These are phyloP conservation scores for Alopecurus myosuroides DNA, from an alignment of 176 grass and related monocot species.

Conservation along the genomic window DNA sequence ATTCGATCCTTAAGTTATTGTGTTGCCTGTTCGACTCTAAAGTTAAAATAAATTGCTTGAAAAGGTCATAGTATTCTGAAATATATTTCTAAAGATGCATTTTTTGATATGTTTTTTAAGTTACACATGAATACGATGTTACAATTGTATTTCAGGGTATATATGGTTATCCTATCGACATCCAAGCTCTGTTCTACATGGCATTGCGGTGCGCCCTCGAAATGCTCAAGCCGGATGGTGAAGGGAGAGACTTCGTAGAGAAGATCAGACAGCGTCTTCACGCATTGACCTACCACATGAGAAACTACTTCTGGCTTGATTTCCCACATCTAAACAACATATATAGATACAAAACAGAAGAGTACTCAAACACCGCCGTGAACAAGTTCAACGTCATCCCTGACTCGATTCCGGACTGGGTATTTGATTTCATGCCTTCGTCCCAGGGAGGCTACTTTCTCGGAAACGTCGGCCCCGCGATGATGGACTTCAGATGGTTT, in stretches of 20 bases:
- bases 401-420: constrained; percentile 90
- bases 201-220: constrained; percentile 64
- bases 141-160: constrained; percentile 49
- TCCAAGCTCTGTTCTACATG: constrained; percentile 95
- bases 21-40: background rate
- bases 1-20: background rate
- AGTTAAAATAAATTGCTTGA: background rate
- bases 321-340: constrained; percentile 78
- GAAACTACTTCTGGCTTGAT: constrained; percentile 93
- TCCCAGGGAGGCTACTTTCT: constrained; percentile 76
- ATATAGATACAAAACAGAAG: constrained; percentile 95
- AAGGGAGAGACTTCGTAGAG: constrained; percentile 81
- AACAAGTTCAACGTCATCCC: constrained; percentile 97
- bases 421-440: constrained; percentile 88
- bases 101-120: background rate
- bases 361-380: constrained; percentile 88
- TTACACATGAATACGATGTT: background rate
- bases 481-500: constrained; percentile 97
- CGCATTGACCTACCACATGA: constrained; percentile 84
- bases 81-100: background rate
- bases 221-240: constrained; percentile 71
- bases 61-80: background rate
- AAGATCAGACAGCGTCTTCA: constrained; percentile 68
- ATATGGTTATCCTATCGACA: constrained; percentile 94
- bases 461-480: constrained; percentile 81